Evolutionary conservation across 768 basidiomycete genomes (phyloP), one percentile per base, ranked within the genome.

Genomic region (Dioszegia crocea): DNA sequence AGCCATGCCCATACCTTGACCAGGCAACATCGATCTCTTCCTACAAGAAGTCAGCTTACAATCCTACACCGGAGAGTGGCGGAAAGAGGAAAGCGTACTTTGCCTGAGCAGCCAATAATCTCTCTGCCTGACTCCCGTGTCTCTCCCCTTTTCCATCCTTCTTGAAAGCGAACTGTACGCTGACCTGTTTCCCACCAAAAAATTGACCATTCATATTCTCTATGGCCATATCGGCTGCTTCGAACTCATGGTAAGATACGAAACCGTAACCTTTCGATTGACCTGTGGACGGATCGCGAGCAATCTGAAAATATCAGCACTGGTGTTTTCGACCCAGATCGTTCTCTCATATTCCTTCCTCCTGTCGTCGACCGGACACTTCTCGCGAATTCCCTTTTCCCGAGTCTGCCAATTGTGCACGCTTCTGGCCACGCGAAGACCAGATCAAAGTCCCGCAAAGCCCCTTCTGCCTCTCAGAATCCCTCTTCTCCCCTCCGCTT

Each of bases 131-230:
- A 11, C 94, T 96, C 27, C 96, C 96, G 71, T 98, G 96, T 4
- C 96, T 84, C 77, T 99, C 96, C 57, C 94, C 94, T 74, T 97
- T 94, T 43, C 91, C 92, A 71, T 98, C 96, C 80, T 98, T 98
- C 80, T 99, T 98, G 83, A 98, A 97, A 1, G 96, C 94, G 76
- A 96, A 99, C 75, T 97, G 92, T 11, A 96, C 92, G 17, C 88
- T 86, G 73, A 99, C 90, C 54, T 92, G 88, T 79, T 97, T 97
- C 82, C 98, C 97, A 88, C 93, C 93, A 46, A 98, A 82, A 84
- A 91, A 97, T 73, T 98, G 93, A 38, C 86, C 85, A 67, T 97
- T 93, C 94, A 98, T 97, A 10, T 90, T 85, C 76, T 97, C 96
- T 57, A 94, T 83, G 17, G 96, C 94, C 4, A 89, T 89, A 76